A percentile compares a stretch with the other conserved stretches of the same genome.
These are phyloP conservation scores for Curvularia lunata DNA, from an alignment of 2,329 filamentous ascomycete genomes.

Conservation along the genomic window DNA sequence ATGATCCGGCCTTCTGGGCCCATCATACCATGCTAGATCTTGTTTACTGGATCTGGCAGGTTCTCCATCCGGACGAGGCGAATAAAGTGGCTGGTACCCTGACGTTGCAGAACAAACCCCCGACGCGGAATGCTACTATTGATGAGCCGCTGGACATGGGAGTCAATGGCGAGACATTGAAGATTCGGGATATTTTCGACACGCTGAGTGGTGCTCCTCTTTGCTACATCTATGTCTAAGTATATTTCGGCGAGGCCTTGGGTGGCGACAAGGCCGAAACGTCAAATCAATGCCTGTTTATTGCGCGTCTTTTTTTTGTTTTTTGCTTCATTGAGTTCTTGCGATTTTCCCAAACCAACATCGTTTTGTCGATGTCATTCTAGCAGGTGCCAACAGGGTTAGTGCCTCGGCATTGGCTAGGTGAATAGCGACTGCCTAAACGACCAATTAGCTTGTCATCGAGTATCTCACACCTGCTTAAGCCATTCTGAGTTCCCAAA, in stretches of 20 bases:
- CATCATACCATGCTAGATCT: constrained; percentile 14
- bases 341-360: not conserved
- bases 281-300: not conserved
- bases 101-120: constrained; percentile 6
- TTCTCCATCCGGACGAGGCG: constrained; percentile 9
- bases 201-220: constrained; percentile 7
- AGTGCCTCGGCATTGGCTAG: not conserved
- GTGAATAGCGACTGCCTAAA: not conserved
- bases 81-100: constrained; percentile 11
- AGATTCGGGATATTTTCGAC: constrained; percentile 7
- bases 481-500: not conserved
- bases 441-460: not conserved
- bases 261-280: not conserved
- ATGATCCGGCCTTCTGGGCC: constrained; percentile 9
- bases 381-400: not conserved
- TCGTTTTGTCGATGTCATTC: not conserved
- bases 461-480: not conserved
- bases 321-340: not conserved
- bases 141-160: constrained; percentile 9
- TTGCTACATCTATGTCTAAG: constrained; percentile 8
- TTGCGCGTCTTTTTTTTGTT: not conserved
- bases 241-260: not conserved
- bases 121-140: constrained; percentile 10
- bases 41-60: constrained; percentile 12
- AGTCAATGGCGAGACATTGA: constrained; percentile 9